A percentile compares a stretch with the other conserved stretches of the same genome.
These are phyloP conservation scores for Aspergillus costaricaensis DNA, from an alignment of 2,329 filamentous ascomycete genomes.

Conservation along the genomic window DNA sequence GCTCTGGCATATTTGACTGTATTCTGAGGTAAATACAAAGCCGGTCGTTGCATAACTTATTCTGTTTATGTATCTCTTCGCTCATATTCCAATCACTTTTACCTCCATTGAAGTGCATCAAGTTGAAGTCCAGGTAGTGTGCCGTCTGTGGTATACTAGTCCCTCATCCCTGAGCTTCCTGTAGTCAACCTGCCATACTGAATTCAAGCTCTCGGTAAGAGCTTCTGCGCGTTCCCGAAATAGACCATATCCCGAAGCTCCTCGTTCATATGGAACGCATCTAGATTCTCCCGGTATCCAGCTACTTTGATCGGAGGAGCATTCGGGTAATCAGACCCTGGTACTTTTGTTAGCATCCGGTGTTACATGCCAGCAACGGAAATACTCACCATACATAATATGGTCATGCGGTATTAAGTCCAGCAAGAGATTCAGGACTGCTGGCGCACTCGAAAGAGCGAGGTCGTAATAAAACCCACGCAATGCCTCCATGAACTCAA, in stretches of 20 bases:
- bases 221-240: background rate
- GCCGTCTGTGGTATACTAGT: too few relatives aligned
- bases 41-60: too few relatives aligned
- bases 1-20: too few relatives aligned
- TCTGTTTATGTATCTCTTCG: too few relatives aligned
- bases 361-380: accelerated
- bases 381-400: constrained; percentile 5
- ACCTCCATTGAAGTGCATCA: too few relatives aligned
- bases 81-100: too few relatives aligned
- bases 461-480: constrained; percentile 33
- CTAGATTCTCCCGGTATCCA: constrained; percentile 2
- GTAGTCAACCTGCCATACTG: too few relatives aligned
- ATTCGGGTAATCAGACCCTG: constrained; percentile 8
- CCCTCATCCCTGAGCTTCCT: too few relatives aligned
- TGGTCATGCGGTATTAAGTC: constrained; percentile 1
- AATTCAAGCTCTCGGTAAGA: background rate
- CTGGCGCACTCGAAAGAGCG: constrained; percentile 21
- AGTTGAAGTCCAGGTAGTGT: too few relatives aligned
- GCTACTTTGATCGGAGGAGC: constrained; percentile 4
- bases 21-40: too few relatives aligned
- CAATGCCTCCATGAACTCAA: constrained; percentile 17
- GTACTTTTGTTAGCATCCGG: background rate
- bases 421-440: constrained; percentile 1
- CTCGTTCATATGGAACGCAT: background rate
- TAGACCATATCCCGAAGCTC: background rate